phyloP scores from a whole-genome alignment of 257 asterid genomes.

The Fraxinus quadrangulata region DNA sequence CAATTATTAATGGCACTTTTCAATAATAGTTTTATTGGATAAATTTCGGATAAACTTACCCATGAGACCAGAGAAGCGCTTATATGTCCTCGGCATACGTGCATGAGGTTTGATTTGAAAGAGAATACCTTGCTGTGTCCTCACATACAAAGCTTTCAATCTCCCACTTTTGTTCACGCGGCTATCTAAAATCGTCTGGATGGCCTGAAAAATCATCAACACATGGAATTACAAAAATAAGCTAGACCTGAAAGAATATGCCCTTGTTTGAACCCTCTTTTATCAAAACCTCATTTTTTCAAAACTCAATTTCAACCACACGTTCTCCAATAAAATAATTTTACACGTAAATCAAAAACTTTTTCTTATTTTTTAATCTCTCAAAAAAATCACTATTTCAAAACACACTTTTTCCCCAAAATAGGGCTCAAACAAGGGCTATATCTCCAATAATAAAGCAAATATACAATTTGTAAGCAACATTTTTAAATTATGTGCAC shows the following conservation, averaged over 20 bases:
- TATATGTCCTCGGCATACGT: constrained; percentile 90
- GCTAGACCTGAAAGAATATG: not conserved
- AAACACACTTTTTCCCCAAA: too few relatives aligned
- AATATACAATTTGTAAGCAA: not conserved
- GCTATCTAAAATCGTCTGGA: constrained; percentile 78
- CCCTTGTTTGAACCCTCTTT: too few relatives aligned
- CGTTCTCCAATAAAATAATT: too few relatives aligned
- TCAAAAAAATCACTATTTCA: too few relatives aligned
- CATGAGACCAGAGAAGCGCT: constrained; percentile 83
- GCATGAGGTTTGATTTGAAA: constrained; percentile 79
- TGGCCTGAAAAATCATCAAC: constrained; percentile 53
- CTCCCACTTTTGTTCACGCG: constrained; percentile 79
- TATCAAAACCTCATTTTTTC: too few relatives aligned
- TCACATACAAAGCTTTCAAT: constrained; percentile 82
- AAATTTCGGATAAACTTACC: constrained; percentile 51
- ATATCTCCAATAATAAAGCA: not conserved
- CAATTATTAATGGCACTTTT: not conserved
- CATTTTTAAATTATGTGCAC: not conserved
- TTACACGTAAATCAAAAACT: too few relatives aligned
- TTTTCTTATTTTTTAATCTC: too few relatives aligned
- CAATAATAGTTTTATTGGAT: not conserved
- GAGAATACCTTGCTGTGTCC: constrained; percentile 76
- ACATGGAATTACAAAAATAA: constrained; percentile 9
- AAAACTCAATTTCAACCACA: too few relatives aligned
- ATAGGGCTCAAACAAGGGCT: too few relatives aligned